phyloP scores from a whole-genome alignment of 2,329 filamentous ascomycete genomes.

The Proliferodiscus dingleyae region DNA sequence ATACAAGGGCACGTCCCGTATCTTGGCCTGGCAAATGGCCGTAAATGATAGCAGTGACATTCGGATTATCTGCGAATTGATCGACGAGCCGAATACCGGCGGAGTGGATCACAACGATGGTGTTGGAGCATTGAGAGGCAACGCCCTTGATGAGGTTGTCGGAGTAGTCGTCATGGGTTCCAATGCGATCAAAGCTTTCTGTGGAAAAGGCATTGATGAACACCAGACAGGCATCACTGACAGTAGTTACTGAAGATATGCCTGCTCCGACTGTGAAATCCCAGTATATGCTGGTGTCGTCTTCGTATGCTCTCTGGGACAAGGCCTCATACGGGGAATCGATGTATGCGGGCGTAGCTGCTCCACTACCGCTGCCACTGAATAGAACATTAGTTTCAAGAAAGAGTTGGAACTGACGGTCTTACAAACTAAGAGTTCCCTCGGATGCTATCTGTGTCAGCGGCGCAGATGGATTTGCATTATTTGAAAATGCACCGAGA shows the following conservation, averaged over 20 bases:
- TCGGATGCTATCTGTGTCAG: too few relatives aligned
- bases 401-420: too few relatives aligned
- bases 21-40: constrained; percentile 81
- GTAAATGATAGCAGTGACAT: constrained; percentile 71
- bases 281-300: constrained; percentile 53
- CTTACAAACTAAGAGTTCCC: too few relatives aligned
- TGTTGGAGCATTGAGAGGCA: constrained; percentile 53
- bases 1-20: constrained; percentile 47
- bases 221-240: constrained; percentile 60
- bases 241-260: background rate
- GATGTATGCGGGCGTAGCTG: constrained; percentile 41
- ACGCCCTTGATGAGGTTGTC: constrained; percentile 53
- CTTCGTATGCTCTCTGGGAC: constrained; percentile 43
- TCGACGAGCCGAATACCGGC: constrained; percentile 56
- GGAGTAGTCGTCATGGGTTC: constrained; percentile 55
- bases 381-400: constrained; percentile 13
- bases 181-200: constrained; percentile 61
- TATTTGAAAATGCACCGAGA: too few relatives aligned
- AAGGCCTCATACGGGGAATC: constrained; percentile 52
- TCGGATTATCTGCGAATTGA: constrained; percentile 65
- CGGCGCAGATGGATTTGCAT: too few relatives aligned
- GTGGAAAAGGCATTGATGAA: constrained; percentile 64
- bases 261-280: constrained; percentile 43
- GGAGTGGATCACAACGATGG: constrained; percentile 60
- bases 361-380: constrained; percentile 44